phyloP scores from a whole-genome alignment of 2,329 filamentous ascomycete species.

The Rhynchosporium graminicola region DNA sequence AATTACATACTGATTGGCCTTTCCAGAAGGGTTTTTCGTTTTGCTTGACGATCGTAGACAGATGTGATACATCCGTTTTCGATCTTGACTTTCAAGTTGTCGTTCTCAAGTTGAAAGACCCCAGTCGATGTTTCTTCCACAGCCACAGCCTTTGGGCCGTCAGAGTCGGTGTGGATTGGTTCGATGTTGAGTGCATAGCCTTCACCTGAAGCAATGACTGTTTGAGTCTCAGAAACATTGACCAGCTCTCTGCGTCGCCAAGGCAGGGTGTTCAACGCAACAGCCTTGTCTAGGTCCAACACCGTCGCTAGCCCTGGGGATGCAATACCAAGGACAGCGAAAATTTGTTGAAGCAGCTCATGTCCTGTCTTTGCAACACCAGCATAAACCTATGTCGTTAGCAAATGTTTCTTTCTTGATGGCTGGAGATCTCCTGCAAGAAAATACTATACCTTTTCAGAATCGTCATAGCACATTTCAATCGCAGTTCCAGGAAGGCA shows the following conservation, averaged over 20 bases:
- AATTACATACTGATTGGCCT: conserved; percentile 88
- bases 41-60: conserved; percentile 70
- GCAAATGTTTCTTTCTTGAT: not conserved
- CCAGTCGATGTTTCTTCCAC: conserved; percentile 55
- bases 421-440: not conserved
- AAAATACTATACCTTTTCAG: conserved; percentile 62
- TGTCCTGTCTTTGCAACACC: conserved; percentile 77
- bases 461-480: conserved; percentile 98
- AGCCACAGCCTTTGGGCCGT: conserved; percentile 49
- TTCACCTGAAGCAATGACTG: conserved; percentile 57
- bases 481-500: conserved; percentile 93
- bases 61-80: conserved; percentile 79
- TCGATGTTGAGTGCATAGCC: conserved; percentile 55
- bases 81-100: conserved; percentile 73
- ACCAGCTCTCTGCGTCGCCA: conserved; percentile 80
- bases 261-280: conserved; percentile 81
- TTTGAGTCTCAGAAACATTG: conserved; percentile 54
- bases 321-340: conserved; percentile 64
- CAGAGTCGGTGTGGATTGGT: conserved; percentile 49
- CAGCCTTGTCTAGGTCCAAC: conserved; percentile 47
- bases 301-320: conserved; percentile 43
- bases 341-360: conserved; percentile 68
- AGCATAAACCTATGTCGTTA: conserved; percentile 66
- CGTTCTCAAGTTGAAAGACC: conserved; percentile 78
- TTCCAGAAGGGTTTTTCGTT: conserved; percentile 79